These are phyloP conservation scores for Aaosphaeria arxii DNA, from an alignment of 2,329 filamentous ascomycete genomes.

Conservation along the genomic window DNA sequence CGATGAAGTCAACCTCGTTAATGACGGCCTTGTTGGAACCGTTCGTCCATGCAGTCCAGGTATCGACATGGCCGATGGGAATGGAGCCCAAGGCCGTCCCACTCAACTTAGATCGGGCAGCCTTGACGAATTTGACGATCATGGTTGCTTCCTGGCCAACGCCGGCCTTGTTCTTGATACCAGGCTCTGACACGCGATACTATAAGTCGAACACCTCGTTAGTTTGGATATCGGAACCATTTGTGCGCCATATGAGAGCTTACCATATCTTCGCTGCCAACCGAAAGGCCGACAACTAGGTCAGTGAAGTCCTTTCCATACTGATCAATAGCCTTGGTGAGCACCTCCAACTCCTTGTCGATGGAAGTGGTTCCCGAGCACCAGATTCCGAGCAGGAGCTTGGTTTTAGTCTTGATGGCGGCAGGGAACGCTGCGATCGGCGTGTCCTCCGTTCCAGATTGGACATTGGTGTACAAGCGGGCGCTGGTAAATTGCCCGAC, in stretches of 20 bases:
- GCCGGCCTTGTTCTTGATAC: constrained; percentile 60
- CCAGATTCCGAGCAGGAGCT: constrained; percentile 38
- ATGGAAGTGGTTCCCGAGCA: constrained; percentile 52
- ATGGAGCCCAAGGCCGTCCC: constrained; percentile 57
- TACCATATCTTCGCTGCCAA: constrained; percentile 44
- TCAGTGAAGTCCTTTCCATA: constrained; percentile 51
- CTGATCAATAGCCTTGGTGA: constrained; percentile 27
- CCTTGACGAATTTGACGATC: constrained; percentile 58
- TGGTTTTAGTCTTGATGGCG: constrained; percentile 32
- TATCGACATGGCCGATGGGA: constrained; percentile 42
- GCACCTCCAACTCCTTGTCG: constrained; percentile 32
- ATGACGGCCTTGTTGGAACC: constrained; percentile 33
- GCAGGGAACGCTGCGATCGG: constrained; percentile 54
- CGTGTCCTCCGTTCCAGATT: constrained; percentile 61
- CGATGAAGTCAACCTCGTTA: constrained; percentile 34
- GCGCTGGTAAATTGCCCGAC: constrained; percentile 64
- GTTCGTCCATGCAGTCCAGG: constrained; percentile 36
- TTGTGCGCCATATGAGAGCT: too few species aligned
- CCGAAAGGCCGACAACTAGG: constrained; percentile 34
- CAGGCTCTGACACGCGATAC: constrained; percentile 69
- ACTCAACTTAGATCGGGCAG: constrained; percentile 49
- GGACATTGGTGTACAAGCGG: constrained; percentile 70
- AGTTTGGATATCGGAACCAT: too few species aligned
- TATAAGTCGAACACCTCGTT: too few species aligned
- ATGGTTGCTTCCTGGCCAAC: constrained; percentile 60